A percentile compares a stretch with the other conserved stretches of the same genome.
Evolutionary conservation across 2,329 filamentous ascomycete genomes (phyloP).

Genomic region (Talaromyces sp.): DNA sequence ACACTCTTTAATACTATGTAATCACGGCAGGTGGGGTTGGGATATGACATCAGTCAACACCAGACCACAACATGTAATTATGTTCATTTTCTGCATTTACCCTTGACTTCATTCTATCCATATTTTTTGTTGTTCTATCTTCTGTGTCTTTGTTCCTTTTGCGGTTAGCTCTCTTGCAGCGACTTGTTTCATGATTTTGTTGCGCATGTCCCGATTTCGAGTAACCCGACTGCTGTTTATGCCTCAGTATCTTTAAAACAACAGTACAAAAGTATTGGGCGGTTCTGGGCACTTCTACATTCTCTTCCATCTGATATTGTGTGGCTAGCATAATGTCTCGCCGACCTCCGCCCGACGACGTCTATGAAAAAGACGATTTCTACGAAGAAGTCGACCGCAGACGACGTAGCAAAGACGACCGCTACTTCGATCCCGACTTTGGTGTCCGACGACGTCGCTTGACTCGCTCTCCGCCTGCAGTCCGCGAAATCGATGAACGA

Average conservation of each 20-base stretch:
- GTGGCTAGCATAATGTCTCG: conserved; percentile 28
- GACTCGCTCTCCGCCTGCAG: conserved; percentile 39
- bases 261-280: not conserved
- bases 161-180: not conserved
- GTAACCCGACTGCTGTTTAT: conserved; percentile 5
- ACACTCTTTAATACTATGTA: not conserved
- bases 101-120: not conserved
- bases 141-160: not conserved
- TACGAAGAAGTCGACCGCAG: conserved; percentile 26
- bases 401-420: conserved; percentile 26
- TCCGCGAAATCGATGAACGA: conserved; percentile 39
- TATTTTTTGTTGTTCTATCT: not conserved
- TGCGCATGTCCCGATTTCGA: not conserved
- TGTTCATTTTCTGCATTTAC: not conserved
- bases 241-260: not conserved
- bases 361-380: conserved; percentile 28
- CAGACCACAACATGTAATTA: not conserved
- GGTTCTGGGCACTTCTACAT: not conserved
- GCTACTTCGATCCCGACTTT: conserved; percentile 27
- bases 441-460: conserved; percentile 23
- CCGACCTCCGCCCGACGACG: conserved; percentile 26
- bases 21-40: not conserved
- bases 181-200: not conserved
- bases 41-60: conserved; percentile 10
- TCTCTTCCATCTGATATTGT: not conserved